A percentile compares a stretch with the other conserved stretches of the same genome.
These are phyloP conservation scores for Cryptococcus amylolentus DNA, from an alignment of 1,284 basidiomycete genomes.

Conservation along the genomic window DNA sequence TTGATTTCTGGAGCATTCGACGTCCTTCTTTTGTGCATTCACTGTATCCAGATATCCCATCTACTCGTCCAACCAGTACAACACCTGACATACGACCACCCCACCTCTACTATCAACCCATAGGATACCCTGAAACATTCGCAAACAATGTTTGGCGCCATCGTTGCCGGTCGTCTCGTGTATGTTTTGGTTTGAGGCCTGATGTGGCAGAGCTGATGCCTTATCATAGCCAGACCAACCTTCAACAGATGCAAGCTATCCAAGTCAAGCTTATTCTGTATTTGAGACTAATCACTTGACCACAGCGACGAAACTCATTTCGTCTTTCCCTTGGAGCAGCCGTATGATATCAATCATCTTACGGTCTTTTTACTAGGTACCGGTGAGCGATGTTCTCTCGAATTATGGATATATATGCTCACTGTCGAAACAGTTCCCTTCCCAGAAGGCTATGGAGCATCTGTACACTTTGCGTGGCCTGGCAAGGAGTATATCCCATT, in stretches of 20 bases:
- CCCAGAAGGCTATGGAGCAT: slow-evolving; percentile 81
- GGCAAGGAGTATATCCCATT: slow-evolving; percentile 81
- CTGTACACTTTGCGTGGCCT: slow-evolving; percentile 86
- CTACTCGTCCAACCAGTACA: neutral
- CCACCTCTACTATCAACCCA: neutral
- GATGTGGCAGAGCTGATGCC: neutral
- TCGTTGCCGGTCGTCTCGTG: slow-evolving; percentile 49
- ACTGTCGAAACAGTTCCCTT: slow-evolving; percentile 61
- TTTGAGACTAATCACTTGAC: neutral
- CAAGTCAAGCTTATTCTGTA: neutral
- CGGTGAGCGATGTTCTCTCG: slow-evolving; percentile 52
- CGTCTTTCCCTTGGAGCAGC: slow-evolving; percentile 70
- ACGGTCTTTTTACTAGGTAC: slow-evolving; percentile 83
- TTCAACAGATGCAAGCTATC: slow-evolving; percentile 44
- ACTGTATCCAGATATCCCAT: neutral
- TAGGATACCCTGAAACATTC: neutral
- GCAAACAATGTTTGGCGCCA: slow-evolving; percentile 47
- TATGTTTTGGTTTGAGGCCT: slow-evolving; percentile 5
- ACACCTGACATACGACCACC: neutral
- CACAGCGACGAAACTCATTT: slow-evolving; percentile 70
- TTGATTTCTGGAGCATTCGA: neutral
- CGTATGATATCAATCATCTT: slow-evolving; percentile 78
- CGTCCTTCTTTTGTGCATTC: neutral
- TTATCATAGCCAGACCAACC: slow-evolving; percentile 45
- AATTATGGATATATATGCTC: neutral